Evolutionary conservation across 2,329 filamentous ascomycete species (phyloP), one percentile per base, ranked within the genome.

Genomic region (Fusarium graminum): DNA sequence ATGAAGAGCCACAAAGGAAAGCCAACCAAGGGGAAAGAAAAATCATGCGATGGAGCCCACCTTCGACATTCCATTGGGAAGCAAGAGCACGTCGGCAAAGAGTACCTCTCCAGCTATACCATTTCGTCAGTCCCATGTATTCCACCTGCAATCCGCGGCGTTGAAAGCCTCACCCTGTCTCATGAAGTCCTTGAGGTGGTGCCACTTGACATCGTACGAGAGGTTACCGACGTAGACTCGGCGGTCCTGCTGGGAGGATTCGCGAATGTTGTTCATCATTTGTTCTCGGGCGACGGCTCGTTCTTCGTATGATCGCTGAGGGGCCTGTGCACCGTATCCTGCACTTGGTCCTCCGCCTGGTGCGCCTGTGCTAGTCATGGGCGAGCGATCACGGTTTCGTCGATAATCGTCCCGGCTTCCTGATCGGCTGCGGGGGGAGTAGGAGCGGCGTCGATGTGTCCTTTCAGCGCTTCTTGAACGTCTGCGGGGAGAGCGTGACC

Each of bases 21-120:
- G 88, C 92, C 92, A 92, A 88, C 90, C 91, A 90, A 82, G 58
- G 57, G 49, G 62, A 63, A 71, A 88, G 87, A 88, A 87, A 69
- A 88, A 88, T 91, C 91, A 94, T 86, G 85, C 89, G 86, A 92
- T 91, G 87, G 90, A 89, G 93, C 92, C 93, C 94, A 98, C 94
- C 94, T 99, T 99, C 92, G 94, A 98, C 95, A 99, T 99, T 94
- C 95, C 95, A 88, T 99, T 99, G 78, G 95, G 95, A 90, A 99
- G 93, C 82, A 97, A 87, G 83, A 99, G 90, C 79, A 99, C 95
- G 88, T 99, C 95, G 85, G 95, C 95, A 85, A 97, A 99, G 85
- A 98, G 89, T 81, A 99, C 95, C 82, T 98, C 94, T 88, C 95
- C 95, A 85, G 95, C 95, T 98, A 82, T 59, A 62, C 71, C 69